phyloP scores from a whole-genome alignment of 2,329 filamentous ascomycete species.

The Colletotrichum lentis region DNA sequence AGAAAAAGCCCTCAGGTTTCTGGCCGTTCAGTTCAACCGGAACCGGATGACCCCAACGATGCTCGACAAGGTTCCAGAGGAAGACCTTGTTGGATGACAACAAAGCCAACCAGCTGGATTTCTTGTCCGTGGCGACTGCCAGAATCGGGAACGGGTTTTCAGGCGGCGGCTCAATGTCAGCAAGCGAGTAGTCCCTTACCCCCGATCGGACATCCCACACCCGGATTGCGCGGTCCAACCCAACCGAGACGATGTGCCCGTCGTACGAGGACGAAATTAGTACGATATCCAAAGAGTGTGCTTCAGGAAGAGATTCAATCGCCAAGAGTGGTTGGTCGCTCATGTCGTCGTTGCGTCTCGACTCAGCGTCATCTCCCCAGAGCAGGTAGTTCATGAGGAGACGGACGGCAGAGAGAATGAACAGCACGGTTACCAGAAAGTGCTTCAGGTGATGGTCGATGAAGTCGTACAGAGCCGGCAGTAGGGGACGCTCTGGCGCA shows the following conservation, averaged over 20 bases:
- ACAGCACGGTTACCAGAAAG: slow-evolving; percentile 69
- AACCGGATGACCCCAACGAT: slow-evolving; percentile 64
- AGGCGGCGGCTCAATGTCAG: slow-evolving; percentile 51
- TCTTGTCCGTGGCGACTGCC: slow-evolving; percentile 70
- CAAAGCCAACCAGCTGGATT: slow-evolving; percentile 72
- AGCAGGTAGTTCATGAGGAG: slow-evolving; percentile 78
- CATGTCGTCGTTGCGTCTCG: slow-evolving; percentile 55
- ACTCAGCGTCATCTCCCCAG: slow-evolving; percentile 66
- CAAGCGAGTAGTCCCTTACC: slow-evolving; percentile 52
- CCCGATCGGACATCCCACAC: slow-evolving; percentile 69
- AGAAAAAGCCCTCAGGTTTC: slow-evolving; percentile 70
- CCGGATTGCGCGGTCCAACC: slow-evolving; percentile 73
- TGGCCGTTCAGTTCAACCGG: slow-evolving; percentile 65
- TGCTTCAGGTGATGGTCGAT: slow-evolving; percentile 65
- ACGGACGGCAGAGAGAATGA: slow-evolving; percentile 70
- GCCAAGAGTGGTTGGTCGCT: slow-evolving; percentile 63
- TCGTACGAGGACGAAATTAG: slow-evolving; percentile 68
- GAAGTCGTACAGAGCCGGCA: slow-evolving; percentile 73
- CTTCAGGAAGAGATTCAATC: slow-evolving; percentile 66
- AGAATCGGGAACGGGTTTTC: slow-evolving; percentile 66
- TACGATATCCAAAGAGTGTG: slow-evolving; percentile 75
- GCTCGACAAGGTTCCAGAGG: slow-evolving; percentile 69
- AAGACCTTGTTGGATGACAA: slow-evolving; percentile 66
- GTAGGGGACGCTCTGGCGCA: slow-evolving; percentile 57
- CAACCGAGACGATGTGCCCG: slow-evolving; percentile 73